phyloP scores from a whole-genome alignment of 2,329 filamentous ascomycete genomes.

The Ophiostoma tasmaniense region DNA sequence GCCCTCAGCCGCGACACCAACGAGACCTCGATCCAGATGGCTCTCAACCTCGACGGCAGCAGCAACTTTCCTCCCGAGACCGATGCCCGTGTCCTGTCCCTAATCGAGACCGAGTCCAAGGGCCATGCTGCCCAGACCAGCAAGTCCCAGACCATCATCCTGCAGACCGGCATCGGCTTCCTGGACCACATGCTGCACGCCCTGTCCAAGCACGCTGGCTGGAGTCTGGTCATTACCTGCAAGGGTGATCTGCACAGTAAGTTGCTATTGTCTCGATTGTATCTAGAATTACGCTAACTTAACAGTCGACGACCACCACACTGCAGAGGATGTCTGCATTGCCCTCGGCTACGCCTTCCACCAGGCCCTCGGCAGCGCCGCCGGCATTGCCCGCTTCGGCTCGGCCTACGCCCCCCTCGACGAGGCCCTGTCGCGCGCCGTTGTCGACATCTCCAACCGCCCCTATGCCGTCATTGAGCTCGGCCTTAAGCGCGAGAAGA shows the following conservation, averaged over 20 bases:
- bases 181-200: conserved; percentile 98
- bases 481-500: conserved; percentile 80
- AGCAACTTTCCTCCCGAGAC: conserved; percentile 55
- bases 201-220: conserved; percentile 88
- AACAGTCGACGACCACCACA: conserved; percentile 95
- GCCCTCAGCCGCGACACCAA: conserved; percentile 85
- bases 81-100: conserved; percentile 43
- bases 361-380: conserved; percentile 63
- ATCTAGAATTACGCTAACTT: not conserved
- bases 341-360: conserved; percentile 83
- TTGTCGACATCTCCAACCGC: conserved; percentile 89
- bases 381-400: conserved; percentile 83
- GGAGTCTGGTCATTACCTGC: conserved; percentile 77
- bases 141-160: conserved; percentile 73
- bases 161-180: conserved; percentile 94
- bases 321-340: conserved; percentile 89
- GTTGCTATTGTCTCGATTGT: not conserved
- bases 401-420: conserved; percentile 89
- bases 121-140: conserved; percentile 78
- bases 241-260: conserved; percentile 83
- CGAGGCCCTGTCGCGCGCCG: conserved; percentile 86
- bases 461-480: conserved; percentile 79
- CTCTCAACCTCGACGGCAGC: conserved; percentile 89
- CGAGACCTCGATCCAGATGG: conserved; percentile 93
- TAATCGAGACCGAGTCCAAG: conserved; percentile 36